Conservation (phyloP, 345 rosid genomes). For the Pugionium cornutum region DNA sequence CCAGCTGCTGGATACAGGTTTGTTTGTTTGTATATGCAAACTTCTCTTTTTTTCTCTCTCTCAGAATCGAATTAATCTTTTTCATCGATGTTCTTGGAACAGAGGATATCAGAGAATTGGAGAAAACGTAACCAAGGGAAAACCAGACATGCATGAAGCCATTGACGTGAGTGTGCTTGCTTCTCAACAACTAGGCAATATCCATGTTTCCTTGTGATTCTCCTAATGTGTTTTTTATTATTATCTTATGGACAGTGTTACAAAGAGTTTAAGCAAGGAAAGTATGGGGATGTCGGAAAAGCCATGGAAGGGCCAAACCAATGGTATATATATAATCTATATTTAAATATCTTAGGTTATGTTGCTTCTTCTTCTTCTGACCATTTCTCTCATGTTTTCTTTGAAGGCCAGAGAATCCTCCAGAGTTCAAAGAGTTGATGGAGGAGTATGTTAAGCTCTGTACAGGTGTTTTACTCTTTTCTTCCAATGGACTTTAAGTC, state of each 20-base stretch:
- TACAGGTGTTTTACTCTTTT: slow-evolving; percentile 48
- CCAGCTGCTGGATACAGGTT: slow-evolving; percentile 80
- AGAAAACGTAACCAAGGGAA: slow-evolving; percentile 81
- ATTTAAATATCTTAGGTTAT: not conserved
- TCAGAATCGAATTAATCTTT: not conserved
- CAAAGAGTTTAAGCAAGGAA: slow-evolving; percentile 63
- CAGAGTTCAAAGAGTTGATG: slow-evolving; percentile 55
- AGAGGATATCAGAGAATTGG: slow-evolving; percentile 87
- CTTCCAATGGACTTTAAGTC: not conserved
- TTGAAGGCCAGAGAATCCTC: slow-evolving; percentile 69
- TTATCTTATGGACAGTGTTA: slow-evolving; percentile 51
- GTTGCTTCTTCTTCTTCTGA: not conserved
- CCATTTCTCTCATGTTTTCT: not conserved
- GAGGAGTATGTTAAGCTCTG: slow-evolving; percentile 72
- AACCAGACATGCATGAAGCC: slow-evolving; percentile 82
- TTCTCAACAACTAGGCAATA: not conserved
- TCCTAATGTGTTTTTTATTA: not conserved
- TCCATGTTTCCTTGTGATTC: not conserved
- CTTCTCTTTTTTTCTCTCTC: not conserved
- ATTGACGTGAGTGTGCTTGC: slow-evolving; percentile 59
- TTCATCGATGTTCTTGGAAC: slow-evolving; percentile 34
- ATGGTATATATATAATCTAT: slow-evolving; percentile 49
- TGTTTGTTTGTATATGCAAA: not conserved
- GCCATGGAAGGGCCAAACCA: slow-evolving; percentile 81
- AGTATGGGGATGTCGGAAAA: slow-evolving; percentile 71